phyloP scores from a whole-genome alignment of 2,329 filamentous ascomycete species.

The Alternaria sp. region DNA sequence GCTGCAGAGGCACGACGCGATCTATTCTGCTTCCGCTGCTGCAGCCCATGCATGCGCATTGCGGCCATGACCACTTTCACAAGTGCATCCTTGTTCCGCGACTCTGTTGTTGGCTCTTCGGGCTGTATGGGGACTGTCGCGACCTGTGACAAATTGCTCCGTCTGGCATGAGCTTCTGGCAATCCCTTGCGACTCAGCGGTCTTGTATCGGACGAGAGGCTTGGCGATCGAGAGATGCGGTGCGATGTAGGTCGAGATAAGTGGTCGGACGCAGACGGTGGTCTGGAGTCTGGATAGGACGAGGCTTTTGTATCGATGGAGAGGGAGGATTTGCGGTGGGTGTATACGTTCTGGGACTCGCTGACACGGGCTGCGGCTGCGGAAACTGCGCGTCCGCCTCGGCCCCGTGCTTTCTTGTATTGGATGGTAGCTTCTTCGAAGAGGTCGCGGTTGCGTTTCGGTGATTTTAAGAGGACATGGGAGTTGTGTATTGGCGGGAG shows the following conservation, averaged over 20 bases:
- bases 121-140: conserved; percentile 40
- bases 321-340: conserved; percentile 43
- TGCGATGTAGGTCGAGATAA: conserved; percentile 35
- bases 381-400: conserved; percentile 54
- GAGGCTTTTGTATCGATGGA: conserved; percentile 39
- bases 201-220: conserved; percentile 42
- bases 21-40: conserved; percentile 53
- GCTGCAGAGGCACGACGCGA: conserved; percentile 35
- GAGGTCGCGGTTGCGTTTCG: conserved; percentile 56
- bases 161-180: conserved; percentile 35
- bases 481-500: conserved; percentile 38
- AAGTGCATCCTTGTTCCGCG: conserved; percentile 60
- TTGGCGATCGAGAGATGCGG: conserved; percentile 43
- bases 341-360: conserved; percentile 34
- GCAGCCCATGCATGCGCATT: conserved; percentile 61
- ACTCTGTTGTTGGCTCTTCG: conserved; percentile 47
- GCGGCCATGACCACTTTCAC: conserved; percentile 62
- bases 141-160: conserved; percentile 46
- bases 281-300: conserved; percentile 33
- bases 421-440: conserved; percentile 59
- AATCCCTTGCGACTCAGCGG: conserved; percentile 43
- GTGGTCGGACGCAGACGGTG: conserved; percentile 34
- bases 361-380: conserved; percentile 52
- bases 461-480: conserved; percentile 30
- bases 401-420: conserved; percentile 52